Evolutionary conservation across 192 early-diverging fungal species (phyloP).

Genomic region (Podila horticola): DNA sequence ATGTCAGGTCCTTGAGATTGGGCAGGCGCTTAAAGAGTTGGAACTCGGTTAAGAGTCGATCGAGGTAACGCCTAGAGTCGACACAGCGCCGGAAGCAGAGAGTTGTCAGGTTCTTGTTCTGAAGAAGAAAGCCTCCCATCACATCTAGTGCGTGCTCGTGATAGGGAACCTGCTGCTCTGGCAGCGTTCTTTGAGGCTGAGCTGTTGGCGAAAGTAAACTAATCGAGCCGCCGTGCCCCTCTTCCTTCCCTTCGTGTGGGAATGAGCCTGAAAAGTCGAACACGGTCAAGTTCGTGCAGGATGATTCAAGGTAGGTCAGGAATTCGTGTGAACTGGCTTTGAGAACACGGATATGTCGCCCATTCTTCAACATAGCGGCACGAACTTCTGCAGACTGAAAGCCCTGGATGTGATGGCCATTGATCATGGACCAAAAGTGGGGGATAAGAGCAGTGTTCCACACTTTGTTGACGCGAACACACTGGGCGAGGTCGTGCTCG

Average conservation of each 20-base stretch:
- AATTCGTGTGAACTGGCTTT: neutral
- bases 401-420: neutral
- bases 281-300: neutral
- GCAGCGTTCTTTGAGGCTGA: neutral
- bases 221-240: neutral
- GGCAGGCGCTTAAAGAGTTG: neutral
- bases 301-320: neutral
- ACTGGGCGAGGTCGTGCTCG: neutral
- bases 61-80: neutral
- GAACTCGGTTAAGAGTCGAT: neutral
- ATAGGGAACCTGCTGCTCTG: neutral
- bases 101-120: neutral
- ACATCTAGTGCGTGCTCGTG: neutral
- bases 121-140: neutral
- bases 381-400: neutral
- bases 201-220: neutral
- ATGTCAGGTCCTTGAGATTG: neutral
- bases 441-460: neutral
- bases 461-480: neutral
- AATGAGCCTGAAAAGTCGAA: neutral
- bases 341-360: neutral
- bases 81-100: conserved; percentile 1
- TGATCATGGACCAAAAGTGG: neutral
- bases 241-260: neutral
- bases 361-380: neutral